Evolutionary conservation across 2,329 filamentous ascomycete genomes (phyloP).

Genomic region (Penicillium sp.): DNA sequence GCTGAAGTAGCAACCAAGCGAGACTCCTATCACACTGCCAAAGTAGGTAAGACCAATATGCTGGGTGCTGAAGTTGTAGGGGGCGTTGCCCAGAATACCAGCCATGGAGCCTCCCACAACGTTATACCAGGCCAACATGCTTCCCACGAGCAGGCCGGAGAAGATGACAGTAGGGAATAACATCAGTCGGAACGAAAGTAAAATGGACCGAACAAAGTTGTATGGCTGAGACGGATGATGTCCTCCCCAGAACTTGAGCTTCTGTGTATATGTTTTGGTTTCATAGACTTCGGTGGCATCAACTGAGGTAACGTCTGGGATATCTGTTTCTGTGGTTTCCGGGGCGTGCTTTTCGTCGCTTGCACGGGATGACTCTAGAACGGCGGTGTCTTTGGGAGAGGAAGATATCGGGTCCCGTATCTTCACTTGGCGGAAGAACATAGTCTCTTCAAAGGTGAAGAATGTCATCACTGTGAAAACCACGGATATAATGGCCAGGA

Average conservation of each 20-base stretch:
- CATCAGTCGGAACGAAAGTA: conserved; percentile 10
- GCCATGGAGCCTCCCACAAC: conserved; percentile 26
- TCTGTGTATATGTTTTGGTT: conserved; percentile 19
- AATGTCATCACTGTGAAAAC: conserved; percentile 52
- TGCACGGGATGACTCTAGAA: neutral
- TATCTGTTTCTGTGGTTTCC: neutral
- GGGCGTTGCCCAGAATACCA: conserved; percentile 19
- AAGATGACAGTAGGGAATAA: conserved; percentile 20
- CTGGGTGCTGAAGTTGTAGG: conserved; percentile 24
- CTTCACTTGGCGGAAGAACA: conserved; percentile 11
- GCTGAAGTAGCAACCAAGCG: conserved; percentile 17
- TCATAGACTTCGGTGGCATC: neutral
- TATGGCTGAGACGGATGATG: conserved; percentile 20
- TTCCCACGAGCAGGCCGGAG: conserved; percentile 22
- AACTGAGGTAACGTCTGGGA: neutral
- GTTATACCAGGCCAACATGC: conserved; percentile 28
- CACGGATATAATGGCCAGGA: conserved; percentile 53
- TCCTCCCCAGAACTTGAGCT: conserved; percentile 17
- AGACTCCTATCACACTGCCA: conserved; percentile 19
- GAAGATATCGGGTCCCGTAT: conserved; percentile 3
- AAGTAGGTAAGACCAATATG: conserved; percentile 24
- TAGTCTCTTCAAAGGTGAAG: conserved; percentile 38
- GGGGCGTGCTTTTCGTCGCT: neutral
- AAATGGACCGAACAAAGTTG: conserved; percentile 15
- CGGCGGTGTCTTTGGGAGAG: neutral